Base-by-base conservation (phyloP, 1,284 basidiomycete species). In the Cutaneotrichosporon dermatis region DNA sequence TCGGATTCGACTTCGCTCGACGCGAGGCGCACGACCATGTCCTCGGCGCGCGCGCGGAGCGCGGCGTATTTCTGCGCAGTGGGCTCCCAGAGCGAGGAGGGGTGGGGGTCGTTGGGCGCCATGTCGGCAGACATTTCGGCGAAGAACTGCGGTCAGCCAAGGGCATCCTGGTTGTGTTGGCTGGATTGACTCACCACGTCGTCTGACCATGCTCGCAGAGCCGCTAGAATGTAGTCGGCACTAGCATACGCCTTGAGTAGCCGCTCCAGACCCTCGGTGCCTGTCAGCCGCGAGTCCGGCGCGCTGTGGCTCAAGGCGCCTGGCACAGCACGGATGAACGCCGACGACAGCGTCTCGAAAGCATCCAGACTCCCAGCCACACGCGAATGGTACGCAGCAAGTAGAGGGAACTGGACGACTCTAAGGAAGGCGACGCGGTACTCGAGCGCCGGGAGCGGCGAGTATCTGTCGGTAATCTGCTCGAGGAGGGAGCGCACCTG, bases 381-480 rank as follows among this genome's bases (percentile, higher is more conserved):
- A 12, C 93, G 86, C 8, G 82, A 78, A 59, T 86, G 83, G 72
- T 96, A 98, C 1, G 83, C 79, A 55, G 88, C 84, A 6, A 98
- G 79, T 3, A 97, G 77, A 0, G 93, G 92, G 7, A 2, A 79
- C 77, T 99, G 95, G 9, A 96, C 85, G 7, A 83, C 81, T 43
- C 88, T 82, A 55, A 98, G 82, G 79, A 98, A 98, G 10, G 87
- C 86, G 0, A 87, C 85, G 13, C 88, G 86, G 62, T 96, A 89
- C 11, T 80, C 75, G 60, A 89, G 83, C 48, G 84, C 83, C 0
- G 94, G 93, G 0, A 98, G 81, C 0, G 91, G 88, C 8, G 87
- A 85, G 73, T 97, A 97, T 1, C 94, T 91, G 73, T 95, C 93
- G 87, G 92, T 92, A 56, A 95, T 85, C 76, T 92, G 90, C 69